Evolutionary conservation across 225 moss, liverwort and hornwort species (phyloP), one percentile per base, ranked within the genome.

Genomic region (Bryum argenteum): DNA sequence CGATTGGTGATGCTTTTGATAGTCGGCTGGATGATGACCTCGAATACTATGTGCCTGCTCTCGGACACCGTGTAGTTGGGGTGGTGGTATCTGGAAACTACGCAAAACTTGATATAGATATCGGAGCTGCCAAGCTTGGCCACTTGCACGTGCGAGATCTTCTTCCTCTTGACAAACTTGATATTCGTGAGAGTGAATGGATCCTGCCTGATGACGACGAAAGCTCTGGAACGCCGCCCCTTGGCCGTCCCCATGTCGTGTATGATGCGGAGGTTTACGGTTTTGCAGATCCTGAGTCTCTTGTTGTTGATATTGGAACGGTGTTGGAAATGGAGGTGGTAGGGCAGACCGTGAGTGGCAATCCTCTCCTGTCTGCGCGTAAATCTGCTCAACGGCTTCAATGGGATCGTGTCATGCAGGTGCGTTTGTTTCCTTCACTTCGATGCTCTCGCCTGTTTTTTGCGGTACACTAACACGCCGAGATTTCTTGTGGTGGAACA

Each of bases 331-430:
- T 89, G 67, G 80, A 89, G 78, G 87, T 95, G 61, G 65, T 73
- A 9, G 90, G 89, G 57, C 64, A 78, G 43, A 88, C 84, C 3
- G 14, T 83, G 60, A 68, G 73, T 55, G 92, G 87, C 28, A 81
- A 77, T 54, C 74, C 92, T 41, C 76, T 95, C 44, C 79, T 91
- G 56, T 92, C 90, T 21, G 81, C 70, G 26, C 85, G 94, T 66
- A 80, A 74, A 80, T 63, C 82, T 67, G 82, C 85, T 8, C 71
- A 77, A 33, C 79, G 80, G 12, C 72, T 90, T 50, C 82, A 89
- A 40, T 95, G 94, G 92, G 75, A 90, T 18, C 90, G 92, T 22
- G 76, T 90, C 58, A 73, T 80, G 63, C 90, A 93, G 91, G 93
- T 91, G 53, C 39, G 9, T 53, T 76, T 62, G 63, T 60, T 66